Evolutionary conservation across 768 basidiomycete genomes (phyloP).

Genomic region (Podaxis pistillaris): DNA sequence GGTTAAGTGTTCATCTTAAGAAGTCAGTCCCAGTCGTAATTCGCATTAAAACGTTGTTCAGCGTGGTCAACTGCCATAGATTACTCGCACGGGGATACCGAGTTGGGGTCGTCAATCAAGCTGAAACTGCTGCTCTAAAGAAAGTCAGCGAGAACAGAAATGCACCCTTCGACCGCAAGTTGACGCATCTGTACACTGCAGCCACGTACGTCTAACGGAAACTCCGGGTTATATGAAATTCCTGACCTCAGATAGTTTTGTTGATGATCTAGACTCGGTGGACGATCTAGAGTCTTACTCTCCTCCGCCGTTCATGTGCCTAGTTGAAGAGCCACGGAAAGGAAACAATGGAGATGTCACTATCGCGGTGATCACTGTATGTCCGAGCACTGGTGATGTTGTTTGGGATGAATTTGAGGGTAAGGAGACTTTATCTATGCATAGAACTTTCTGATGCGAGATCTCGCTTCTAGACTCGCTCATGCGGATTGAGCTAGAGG

Average conservation of each 20-base stretch:
- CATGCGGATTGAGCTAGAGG: conserved; percentile 91
- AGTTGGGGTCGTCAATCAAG: conserved; percentile 81
- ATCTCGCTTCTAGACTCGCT: conserved; percentile 51
- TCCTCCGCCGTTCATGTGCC: conserved; percentile 69
- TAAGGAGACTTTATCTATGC: conserved; percentile 24
- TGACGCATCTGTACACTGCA: conserved; percentile 82
- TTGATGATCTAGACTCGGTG: conserved; percentile 73
- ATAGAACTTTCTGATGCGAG: conserved; percentile 4
- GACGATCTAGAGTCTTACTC: conserved; percentile 57
- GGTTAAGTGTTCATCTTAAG: conserved; percentile 70
- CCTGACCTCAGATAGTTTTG: conserved; percentile 52
- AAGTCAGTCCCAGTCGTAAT: conserved; percentile 45
- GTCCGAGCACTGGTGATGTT: conserved; percentile 89
- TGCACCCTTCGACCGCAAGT: conserved; percentile 66
- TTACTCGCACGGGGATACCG: conserved; percentile 77
- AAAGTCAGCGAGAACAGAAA: conserved; percentile 76
- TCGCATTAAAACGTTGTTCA: background rate
- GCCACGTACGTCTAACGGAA: conserved; percentile 64
- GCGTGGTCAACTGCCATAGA: conserved; percentile 26
- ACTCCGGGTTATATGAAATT: background rate
- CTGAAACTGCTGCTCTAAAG: conserved; percentile 87
- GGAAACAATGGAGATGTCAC: conserved; percentile 33
- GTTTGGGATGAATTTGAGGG: conserved; percentile 92
- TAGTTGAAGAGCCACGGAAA: conserved; percentile 57
- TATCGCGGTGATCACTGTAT: conserved; percentile 76